Evolutionary conservation across 2,329 filamentous ascomycete species (phyloP).

Genomic region (Tolypocladium sp.): DNA sequence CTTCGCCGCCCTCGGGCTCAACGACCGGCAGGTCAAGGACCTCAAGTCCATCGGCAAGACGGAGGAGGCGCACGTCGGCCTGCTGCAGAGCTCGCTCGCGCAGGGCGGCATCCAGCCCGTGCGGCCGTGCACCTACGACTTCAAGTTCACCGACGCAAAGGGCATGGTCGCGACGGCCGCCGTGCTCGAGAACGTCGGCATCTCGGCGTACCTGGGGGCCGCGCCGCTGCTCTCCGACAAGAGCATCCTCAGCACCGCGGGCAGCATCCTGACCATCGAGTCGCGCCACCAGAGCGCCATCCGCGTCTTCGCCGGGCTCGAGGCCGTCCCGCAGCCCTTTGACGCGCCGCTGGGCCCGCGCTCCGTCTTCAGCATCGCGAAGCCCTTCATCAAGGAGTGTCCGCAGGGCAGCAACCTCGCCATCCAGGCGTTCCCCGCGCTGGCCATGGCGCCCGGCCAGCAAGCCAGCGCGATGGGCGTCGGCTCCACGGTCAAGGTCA

Average conservation of each 20-base stretch:
- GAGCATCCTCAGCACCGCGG: slow-evolving; percentile 56
- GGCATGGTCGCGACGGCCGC: slow-evolving; percentile 61
- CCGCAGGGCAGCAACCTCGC: slow-evolving; percentile 55
- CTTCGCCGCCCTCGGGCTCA: slow-evolving; percentile 44
- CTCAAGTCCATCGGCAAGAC: slow-evolving; percentile 53
- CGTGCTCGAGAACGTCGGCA: slow-evolving; percentile 63
- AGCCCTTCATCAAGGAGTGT: slow-evolving; percentile 63
- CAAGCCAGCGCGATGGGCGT: slow-evolving; percentile 26
- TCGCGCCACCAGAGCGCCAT: slow-evolving; percentile 67
- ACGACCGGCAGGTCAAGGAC: slow-evolving; percentile 26
- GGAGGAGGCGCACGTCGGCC: slow-evolving; percentile 39
- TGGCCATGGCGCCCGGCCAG: slow-evolving; percentile 40
- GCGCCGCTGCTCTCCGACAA: slow-evolving; percentile 53
- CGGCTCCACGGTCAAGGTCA: slow-evolving; percentile 24
- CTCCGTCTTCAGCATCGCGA: slow-evolving; percentile 64
- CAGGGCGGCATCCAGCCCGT: slow-evolving; percentile 57
- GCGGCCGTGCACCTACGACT: slow-evolving; percentile 63
- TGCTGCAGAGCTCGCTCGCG: slow-evolving; percentile 46
- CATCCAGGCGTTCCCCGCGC: slow-evolving; percentile 52
- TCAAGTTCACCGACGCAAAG: slow-evolving; percentile 55
- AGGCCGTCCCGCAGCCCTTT: slow-evolving; percentile 59
- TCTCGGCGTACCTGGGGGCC: slow-evolving; percentile 66
- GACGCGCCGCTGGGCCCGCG: slow-evolving; percentile 60
- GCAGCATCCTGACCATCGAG: slow-evolving; percentile 64
- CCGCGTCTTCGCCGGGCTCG: slow-evolving; percentile 46